Evolutionary conservation across 768 basidiomycete genomes (phyloP).

Genomic region (Pulveroboletus sp.): DNA sequence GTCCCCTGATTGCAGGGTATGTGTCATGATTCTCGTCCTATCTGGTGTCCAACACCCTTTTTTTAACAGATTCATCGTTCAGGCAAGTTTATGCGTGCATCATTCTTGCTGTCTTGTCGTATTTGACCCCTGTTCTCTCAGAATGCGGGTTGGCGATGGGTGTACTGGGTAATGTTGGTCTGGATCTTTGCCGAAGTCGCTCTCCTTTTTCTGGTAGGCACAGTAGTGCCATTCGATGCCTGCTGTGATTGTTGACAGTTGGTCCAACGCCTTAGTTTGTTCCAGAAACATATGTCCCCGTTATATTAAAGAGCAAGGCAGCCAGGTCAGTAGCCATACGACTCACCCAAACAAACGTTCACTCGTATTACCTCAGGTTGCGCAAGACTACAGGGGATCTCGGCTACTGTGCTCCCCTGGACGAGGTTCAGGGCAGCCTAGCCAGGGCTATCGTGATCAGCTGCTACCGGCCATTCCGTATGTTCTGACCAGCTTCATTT

Average conservation of each 20-base stretch:
- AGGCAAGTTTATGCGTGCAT: constrained; percentile 36
- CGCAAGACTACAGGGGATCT: constrained; percentile 52
- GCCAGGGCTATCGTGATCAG: constrained; percentile 47
- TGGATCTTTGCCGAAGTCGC: constrained; percentile 59
- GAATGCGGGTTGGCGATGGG: constrained; percentile 70
- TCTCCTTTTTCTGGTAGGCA: constrained; percentile 47
- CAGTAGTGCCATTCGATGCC: too few relatives aligned
- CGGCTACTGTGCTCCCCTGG: constrained; percentile 56
- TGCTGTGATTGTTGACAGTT: not conserved
- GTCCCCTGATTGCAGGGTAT: constrained; percentile 57
- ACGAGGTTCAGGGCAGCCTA: constrained; percentile 44
- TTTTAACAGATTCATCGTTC: constrained; percentile 60
- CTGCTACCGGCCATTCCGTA: constrained; percentile 70
- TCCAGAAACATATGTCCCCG: constrained; percentile 67
- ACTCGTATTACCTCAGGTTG: constrained; percentile 28
- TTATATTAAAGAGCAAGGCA: constrained; percentile 59
- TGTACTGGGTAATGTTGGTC: constrained; percentile 63
- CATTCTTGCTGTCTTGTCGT: not conserved
- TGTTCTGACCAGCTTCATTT: constrained; percentile 19
- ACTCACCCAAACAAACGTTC: not conserved
- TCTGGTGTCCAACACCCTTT: not conserved
- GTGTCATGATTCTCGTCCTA: constrained; percentile 15
- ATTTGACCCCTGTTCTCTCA: constrained; percentile 19
- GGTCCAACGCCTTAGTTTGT: constrained; percentile 41
- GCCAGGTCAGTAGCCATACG: constrained; percentile 32